Evolutionary conservation across 202 grass and related monocot genomes (phyloP), one percentile per base, ranked within the genome.

Genomic region (Schoenoplectus tabernaemontani): DNA sequence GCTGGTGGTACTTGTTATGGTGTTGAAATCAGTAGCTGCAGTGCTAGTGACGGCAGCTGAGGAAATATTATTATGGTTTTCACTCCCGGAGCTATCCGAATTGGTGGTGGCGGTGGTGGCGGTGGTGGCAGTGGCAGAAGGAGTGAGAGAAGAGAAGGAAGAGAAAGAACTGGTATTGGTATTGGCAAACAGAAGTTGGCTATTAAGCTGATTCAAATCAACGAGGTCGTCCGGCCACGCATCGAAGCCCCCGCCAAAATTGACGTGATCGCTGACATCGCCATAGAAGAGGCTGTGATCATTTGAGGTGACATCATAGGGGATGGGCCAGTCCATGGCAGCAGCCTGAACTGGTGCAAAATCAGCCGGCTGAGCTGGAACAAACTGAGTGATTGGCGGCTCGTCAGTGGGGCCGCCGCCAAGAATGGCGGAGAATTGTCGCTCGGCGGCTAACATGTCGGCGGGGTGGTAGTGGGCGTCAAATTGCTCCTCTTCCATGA

Each of bases 401-500:
- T 85, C 73, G 3, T 69, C 26, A 47, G 82, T 59, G 50, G 57
- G 76, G n/a, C 82, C 86, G 19, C 79, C 82, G 5, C 82, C 87
- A 65, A 97, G 86, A 79, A 97, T 88, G 10, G 87, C 91, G 44
- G 89, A 88, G 64, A 97, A 91, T 33, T 80, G 78, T 79, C 90
- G 72, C 84, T 97, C 85, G 44, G 82, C 88, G 76, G 90, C 82
- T 23, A 97, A 44, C 6, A 93, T 87, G 10, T 87, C 80, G 0
- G 82, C 77, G 56, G 83, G 30, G 82, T 88, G 87, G 2, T 89
- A 87, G 65, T 88, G 89, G 33, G 81, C 77, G 75, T 93, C 88
- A 71, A 87, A 86, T 78, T 83, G 87, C 65, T 91, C 82, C 76
- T 93, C 94, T 80, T 97, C 94, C 94, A 97, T 97, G 77, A 97